A percentile compares a stretch with the other conserved stretches of the same genome.
Conservation (phyloP, 805 yeast genomes). For the Ogataea henricii region DNA sequence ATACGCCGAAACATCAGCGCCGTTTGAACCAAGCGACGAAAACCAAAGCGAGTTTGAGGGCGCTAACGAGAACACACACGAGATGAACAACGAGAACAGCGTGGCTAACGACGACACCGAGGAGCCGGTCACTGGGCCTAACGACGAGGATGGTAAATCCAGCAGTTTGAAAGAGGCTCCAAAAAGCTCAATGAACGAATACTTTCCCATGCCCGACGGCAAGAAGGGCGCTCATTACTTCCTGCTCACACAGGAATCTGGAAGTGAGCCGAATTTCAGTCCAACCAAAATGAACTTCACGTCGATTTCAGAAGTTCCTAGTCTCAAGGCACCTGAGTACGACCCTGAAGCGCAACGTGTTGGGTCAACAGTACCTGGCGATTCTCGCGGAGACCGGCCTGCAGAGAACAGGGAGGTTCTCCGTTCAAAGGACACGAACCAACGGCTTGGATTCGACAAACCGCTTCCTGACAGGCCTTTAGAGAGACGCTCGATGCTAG, state of each 20-base stretch:
- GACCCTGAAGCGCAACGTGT: background rate
- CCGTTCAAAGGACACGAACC: background rate
- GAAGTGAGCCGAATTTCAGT: constrained; percentile 11
- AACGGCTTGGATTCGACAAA: background rate
- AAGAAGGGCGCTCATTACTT: constrained; percentile 13
- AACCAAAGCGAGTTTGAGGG: background rate
- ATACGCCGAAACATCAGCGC: background rate
- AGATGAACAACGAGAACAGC: background rate
- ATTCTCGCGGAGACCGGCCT: background rate
- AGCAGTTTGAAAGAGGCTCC: constrained; percentile 6
- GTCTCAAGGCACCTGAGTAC: constrained; percentile 8
- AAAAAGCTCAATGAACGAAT: constrained; percentile 4
- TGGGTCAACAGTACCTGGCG: background rate
- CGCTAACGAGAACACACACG: background rate
- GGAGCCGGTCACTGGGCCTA: background rate
- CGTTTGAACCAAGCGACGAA: background rate
- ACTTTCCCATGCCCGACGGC: constrained; percentile 13
- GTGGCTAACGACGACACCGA: background rate
- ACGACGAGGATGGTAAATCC: background rate
- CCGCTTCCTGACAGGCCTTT: constrained; percentile 1
- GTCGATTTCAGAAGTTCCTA: constrained; percentile 14
- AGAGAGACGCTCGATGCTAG: background rate
- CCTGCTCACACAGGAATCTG: constrained; percentile 11
- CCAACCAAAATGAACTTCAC: constrained; percentile 14
- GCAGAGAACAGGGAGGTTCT: background rate